phyloP scores from a whole-genome alignment of 805 yeast genomes.

The Candida incommunis region DNA sequence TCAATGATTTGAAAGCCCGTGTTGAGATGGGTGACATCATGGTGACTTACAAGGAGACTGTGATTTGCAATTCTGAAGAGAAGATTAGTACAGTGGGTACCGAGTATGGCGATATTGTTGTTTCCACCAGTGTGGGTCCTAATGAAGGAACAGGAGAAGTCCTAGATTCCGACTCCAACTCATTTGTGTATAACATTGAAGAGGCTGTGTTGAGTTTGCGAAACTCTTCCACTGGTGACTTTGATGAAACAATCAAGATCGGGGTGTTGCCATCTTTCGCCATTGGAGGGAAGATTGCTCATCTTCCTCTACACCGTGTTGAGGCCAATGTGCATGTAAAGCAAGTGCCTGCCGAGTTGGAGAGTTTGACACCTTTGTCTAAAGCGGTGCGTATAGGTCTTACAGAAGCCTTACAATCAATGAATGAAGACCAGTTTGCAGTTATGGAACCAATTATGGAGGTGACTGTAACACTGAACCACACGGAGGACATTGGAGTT shows the following conservation, averaged over 20 bases:
- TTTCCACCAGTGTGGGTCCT: slow-evolving; percentile 4
- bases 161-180: neutral
- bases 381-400: slow-evolving; percentile 33
- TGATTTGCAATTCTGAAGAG: slow-evolving; percentile 13
- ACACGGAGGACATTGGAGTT: slow-evolving; percentile 55
- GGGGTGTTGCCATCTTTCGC: slow-evolving; percentile 29
- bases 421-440: slow-evolving; percentile 24
- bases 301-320: slow-evolving; percentile 45
- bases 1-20: slow-evolving; percentile 72
- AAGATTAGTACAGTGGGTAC: slow-evolving; percentile 8
- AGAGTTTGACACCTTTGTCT: slow-evolving; percentile 27
- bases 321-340: slow-evolving; percentile 42
- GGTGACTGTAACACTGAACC: slow-evolving; percentile 48
- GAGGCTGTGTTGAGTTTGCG: slow-evolving; percentile 6
- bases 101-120: slow-evolving; percentile 11
- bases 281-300: slow-evolving; percentile 27
- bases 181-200: slow-evolving; percentile 6
- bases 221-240: slow-evolving; percentile 16
- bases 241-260: slow-evolving; percentile 14
- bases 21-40: slow-evolving; percentile 70
- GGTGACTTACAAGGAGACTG: slow-evolving; percentile 79
- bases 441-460: slow-evolving; percentile 83
- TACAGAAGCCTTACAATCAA: slow-evolving; percentile 22
- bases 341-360: slow-evolving; percentile 36
- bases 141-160: slow-evolving; percentile 1